Percentiles rank a stretch among this genome's conserved stretches.
phyloP scores from a whole-genome alignment of 352 stramenopile genomes.

The Globisporangium carolinianum region DNA sequence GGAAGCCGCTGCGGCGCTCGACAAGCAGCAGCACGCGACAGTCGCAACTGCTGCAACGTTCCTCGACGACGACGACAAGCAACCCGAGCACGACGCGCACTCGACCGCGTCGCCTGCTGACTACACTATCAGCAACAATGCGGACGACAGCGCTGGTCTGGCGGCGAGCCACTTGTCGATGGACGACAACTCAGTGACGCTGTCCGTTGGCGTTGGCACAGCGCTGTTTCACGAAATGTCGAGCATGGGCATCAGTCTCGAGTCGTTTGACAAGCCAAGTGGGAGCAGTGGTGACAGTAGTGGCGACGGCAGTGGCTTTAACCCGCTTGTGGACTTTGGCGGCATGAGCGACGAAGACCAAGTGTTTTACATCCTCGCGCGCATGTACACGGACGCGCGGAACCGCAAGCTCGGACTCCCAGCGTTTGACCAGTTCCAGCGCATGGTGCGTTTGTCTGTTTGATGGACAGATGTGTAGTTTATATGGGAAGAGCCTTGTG shows the following conservation, averaged over 20 bases:
- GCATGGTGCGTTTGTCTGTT: constrained; percentile 46
- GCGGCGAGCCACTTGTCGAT: constrained; percentile 5
- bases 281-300: not conserved
- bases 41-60: too few relatives aligned
- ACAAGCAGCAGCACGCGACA: constrained; percentile 13
- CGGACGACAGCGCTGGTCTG: not conserved
- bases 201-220: constrained; percentile 29
- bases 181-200: constrained; percentile 12
- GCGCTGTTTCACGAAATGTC: constrained; percentile 70
- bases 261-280: constrained; percentile 42
- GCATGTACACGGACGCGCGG: constrained; percentile 67
- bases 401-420: constrained; percentile 68
- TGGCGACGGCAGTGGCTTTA: constrained; percentile 3
- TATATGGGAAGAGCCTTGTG: not conserved
- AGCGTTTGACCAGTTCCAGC: constrained; percentile 79
- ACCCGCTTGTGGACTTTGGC: constrained; percentile 34
- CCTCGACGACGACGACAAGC: too few relatives aligned
- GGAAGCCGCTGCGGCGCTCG: constrained; percentile 8
- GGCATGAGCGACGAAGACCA: constrained; percentile 55
- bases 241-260: constrained; percentile 66
- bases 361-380: constrained; percentile 77
- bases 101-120: constrained; percentile 15
- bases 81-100: constrained; percentile 17
- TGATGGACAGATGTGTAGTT: not conserved
- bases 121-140: not conserved